These are phyloP conservation scores for Claviceps monticola DNA, from an alignment of 2,329 filamentous ascomycete species.

Conservation along the genomic window DNA sequence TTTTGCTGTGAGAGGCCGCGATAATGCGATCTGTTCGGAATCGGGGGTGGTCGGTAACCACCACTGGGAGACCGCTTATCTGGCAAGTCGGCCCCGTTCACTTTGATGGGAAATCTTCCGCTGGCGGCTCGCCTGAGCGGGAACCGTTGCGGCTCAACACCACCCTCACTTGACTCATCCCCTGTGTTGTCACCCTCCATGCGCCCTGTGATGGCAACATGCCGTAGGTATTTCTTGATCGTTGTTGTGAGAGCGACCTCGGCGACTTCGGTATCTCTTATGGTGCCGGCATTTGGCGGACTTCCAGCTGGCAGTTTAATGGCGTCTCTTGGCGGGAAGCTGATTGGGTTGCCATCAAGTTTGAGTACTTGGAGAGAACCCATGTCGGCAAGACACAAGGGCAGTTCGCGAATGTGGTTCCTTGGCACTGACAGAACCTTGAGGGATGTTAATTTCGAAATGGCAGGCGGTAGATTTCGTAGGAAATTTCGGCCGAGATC, in stretches of 20 bases:
- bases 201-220: conserved; percentile 36
- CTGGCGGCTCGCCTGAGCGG: conserved; percentile 48
- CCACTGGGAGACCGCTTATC: conserved; percentile 55
- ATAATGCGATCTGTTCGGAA: conserved; percentile 65
- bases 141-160: conserved; percentile 60
- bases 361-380: conserved; percentile 78
- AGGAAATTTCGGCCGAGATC: conserved; percentile 86
- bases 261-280: conserved; percentile 47
- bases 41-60: conserved; percentile 51
- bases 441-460: conserved; percentile 67
- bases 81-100: conserved; percentile 57
- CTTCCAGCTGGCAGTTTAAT: conserved; percentile 44
- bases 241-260: conserved; percentile 46
- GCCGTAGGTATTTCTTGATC: conserved; percentile 47
- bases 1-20: conserved; percentile 60
- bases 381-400: conserved; percentile 78
- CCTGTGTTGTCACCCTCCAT: conserved; percentile 41
- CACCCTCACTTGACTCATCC: conserved; percentile 56
- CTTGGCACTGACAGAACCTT: conserved; percentile 81
- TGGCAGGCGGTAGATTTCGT: conserved; percentile 60
- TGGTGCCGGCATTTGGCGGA: conserved; percentile 38
- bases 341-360: conserved; percentile 75
- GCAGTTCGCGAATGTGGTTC: conserved; percentile 75
- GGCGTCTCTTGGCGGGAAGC: conserved; percentile 61
- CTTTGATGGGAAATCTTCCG: conserved; percentile 54